phyloP scores from a whole-genome alignment of 1,139 yeast species.

The Magnusiomyces ingens region DNA sequence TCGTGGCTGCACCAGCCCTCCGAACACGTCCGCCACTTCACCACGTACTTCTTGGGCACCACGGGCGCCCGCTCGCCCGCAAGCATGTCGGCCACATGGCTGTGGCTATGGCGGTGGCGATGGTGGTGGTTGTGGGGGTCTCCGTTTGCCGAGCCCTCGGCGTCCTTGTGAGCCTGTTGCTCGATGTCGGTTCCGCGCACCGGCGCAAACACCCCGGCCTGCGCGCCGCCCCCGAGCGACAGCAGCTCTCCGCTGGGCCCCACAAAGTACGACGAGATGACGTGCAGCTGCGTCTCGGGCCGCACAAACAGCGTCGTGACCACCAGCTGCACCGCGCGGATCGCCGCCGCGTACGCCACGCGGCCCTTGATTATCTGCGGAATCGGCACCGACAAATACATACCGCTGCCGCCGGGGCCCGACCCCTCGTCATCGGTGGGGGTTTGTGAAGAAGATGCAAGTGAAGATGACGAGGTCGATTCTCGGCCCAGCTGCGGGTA shows the following conservation, averaged over 20 bases:
- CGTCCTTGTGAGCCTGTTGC: background rate
- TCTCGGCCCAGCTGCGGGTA: background rate
- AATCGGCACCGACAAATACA: slow-evolving; percentile 3
- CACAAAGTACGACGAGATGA: slow-evolving; percentile 1
- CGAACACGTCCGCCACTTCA: slow-evolving; percentile 11
- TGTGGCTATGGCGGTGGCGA: too few species aligned
- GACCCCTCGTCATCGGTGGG: background rate
- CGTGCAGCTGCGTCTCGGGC: slow-evolving; percentile 1
- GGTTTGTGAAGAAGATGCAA: too few species aligned
- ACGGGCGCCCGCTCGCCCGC: background rate
- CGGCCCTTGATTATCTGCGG: slow-evolving; percentile 13
- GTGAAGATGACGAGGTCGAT: background rate
- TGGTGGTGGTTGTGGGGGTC: background rate
- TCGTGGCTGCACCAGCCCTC: background rate
- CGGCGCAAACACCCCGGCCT: slow-evolving; percentile 15
- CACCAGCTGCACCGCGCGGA: slow-evolving; percentile 10
- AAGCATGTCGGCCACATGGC: background rate
- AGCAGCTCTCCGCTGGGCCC: slow-evolving; percentile 1
- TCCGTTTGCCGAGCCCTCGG: background rate
- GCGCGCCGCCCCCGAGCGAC: slow-evolving; percentile 8
- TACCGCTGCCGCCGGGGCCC: background rate
- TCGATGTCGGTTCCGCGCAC: slow-evolving; percentile 7
- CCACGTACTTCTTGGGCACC: slow-evolving; percentile 8
- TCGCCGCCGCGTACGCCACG: slow-evolving; percentile 12
- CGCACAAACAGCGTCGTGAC: slow-evolving; percentile 7